A percentile compares a stretch with the other conserved stretches of the same genome.
These are phyloP conservation scores for Suillus hirtellus DNA, from an alignment of 768 basidiomycete genomes.

Conservation along the genomic window DNA sequence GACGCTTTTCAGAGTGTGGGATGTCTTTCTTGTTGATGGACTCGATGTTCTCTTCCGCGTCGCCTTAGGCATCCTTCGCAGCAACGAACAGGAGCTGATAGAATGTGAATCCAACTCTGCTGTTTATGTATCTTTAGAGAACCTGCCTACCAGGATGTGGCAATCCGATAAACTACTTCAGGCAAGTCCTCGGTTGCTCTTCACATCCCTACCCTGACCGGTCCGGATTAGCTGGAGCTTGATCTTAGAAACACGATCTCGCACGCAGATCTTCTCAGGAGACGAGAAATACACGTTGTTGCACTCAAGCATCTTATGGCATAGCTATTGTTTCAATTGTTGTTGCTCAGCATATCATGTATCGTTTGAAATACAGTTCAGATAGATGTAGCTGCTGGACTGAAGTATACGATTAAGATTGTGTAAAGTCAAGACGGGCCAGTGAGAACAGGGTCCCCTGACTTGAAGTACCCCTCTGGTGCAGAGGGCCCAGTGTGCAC, in stretches of 20 bases:
- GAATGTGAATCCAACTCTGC: constrained; percentile 84
- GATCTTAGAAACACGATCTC: constrained; percentile 55
- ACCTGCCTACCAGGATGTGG: constrained; percentile 92
- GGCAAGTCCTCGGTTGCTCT: constrained; percentile 44
- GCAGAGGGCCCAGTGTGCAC: no score
- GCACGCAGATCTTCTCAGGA: constrained; percentile 57
- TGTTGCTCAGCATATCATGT: not conserved
- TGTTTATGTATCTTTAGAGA: constrained; percentile 87
- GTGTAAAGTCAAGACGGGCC: no score
- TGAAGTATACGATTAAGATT: no score
- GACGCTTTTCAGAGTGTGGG: constrained; percentile 97
- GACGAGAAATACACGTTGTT: constrained; percentile 52
- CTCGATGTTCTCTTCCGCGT: constrained; percentile 90
- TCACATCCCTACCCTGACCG: not conserved
- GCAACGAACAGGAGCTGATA: constrained; percentile 81
- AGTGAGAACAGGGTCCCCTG: no score
- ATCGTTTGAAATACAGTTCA: not conserved
- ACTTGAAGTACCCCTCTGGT: no score
- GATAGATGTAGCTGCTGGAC: not conserved
- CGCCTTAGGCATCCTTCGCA: constrained; percentile 82
- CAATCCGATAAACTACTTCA: constrained; percentile 87
- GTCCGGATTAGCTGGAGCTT: constrained; percentile 45
- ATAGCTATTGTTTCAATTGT: constrained; percentile 1
- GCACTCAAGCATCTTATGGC: constrained; percentile 44
- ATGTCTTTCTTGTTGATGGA: constrained; percentile 91